phyloP scores from a whole-genome alignment of 1,139 yeast species.

The Magnusiomyces clavatus region DNA sequence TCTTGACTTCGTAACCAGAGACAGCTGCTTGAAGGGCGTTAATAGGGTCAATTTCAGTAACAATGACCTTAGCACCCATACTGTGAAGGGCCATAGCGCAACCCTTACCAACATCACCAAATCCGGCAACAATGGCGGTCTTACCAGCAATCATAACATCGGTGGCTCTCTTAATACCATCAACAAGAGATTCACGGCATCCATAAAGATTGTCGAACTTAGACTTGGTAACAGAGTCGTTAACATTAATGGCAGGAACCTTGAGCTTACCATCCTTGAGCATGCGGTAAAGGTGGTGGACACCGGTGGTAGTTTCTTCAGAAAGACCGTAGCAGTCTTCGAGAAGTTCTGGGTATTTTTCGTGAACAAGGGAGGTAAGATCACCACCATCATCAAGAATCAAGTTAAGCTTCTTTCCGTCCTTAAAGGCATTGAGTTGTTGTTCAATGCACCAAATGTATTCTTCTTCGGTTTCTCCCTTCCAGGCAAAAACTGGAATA shows the following conservation, averaged over 20 bases:
- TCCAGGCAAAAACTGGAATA: conserved; percentile 99
- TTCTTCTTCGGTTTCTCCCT: conserved; percentile 99
- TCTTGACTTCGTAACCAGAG: conserved; percentile 95
- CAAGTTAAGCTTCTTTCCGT: conserved; percentile 90
- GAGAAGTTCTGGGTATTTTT: conserved; percentile 97
- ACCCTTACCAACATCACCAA: conserved; percentile 99
- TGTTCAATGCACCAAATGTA: conserved; percentile 99
- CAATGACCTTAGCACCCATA: conserved; percentile 99
- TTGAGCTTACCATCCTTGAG: conserved; percentile 80
- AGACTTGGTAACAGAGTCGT: conserved; percentile 98
- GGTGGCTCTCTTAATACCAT: conserved; percentile 99
- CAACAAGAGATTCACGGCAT: conserved; percentile 97
- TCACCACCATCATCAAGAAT: conserved; percentile 99
- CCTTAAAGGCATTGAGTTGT: conserved; percentile 98
- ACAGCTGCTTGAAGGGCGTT: conserved; percentile 99
- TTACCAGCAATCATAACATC: conserved; percentile 99
- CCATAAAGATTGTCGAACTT: conserved; percentile 99
- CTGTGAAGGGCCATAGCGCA: conserved; percentile 99
- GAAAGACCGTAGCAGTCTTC: conserved; percentile 92
- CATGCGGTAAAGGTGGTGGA: conserved; percentile 98
- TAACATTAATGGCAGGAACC: conserved; percentile 99
- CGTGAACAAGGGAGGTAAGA: conserved; percentile 93
- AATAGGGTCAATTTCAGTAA: conserved; percentile 98
- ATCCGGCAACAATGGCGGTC: conserved; percentile 98
- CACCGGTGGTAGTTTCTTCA: conserved; percentile 99